A percentile compares a stretch with the other conserved stretches of the same genome.
phyloP scores from a whole-genome alignment of 192 early-diverging fungal species.

The Entomortierella parvispora region DNA sequence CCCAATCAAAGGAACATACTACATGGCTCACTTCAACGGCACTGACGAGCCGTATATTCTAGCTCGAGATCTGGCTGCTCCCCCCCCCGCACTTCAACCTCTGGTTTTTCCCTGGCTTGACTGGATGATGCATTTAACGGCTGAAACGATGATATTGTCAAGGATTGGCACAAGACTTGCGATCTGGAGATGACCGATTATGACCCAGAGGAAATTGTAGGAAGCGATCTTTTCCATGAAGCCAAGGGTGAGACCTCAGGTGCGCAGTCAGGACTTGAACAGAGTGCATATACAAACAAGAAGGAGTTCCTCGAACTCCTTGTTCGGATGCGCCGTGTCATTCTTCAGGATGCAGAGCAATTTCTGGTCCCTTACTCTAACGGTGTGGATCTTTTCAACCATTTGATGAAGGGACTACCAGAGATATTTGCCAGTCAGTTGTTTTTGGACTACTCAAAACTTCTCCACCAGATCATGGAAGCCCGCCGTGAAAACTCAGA shows the following conservation, averaged over 20 bases:
- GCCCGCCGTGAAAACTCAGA: neutral
- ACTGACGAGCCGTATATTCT: conserved; percentile 4
- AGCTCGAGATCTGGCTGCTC: neutral
- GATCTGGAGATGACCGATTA: too few species aligned
- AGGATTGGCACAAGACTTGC: conserved; percentile 4
- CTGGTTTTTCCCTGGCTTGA: neutral
- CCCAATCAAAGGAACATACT: neutral
- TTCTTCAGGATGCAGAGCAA: conserved; percentile 29
- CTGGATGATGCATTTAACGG: neutral
- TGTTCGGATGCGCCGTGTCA: conserved; percentile 16
- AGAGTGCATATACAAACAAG: conserved; percentile 1
- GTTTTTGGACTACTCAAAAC: conserved; percentile 1
- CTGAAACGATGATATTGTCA: neutral
- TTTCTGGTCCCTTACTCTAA: neutral
- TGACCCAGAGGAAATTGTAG: neutral
- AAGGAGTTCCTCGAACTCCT: too few species aligned
- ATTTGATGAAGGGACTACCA: conserved; percentile 2
- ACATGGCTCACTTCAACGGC: conserved; percentile 7
- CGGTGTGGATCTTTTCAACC: neutral
- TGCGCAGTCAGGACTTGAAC: conserved; percentile 1
- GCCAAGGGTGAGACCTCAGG: neutral
- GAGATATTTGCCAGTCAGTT: neutral
- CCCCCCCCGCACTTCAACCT: neutral
- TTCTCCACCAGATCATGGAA: neutral
- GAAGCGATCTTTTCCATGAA: neutral